Percentiles rank a stretch among this genome's conserved stretches.
These are phyloP conservation scores for Macrophomina tecta DNA, from an alignment of 2,329 filamentous ascomycete species.

Conservation along the genomic window DNA sequence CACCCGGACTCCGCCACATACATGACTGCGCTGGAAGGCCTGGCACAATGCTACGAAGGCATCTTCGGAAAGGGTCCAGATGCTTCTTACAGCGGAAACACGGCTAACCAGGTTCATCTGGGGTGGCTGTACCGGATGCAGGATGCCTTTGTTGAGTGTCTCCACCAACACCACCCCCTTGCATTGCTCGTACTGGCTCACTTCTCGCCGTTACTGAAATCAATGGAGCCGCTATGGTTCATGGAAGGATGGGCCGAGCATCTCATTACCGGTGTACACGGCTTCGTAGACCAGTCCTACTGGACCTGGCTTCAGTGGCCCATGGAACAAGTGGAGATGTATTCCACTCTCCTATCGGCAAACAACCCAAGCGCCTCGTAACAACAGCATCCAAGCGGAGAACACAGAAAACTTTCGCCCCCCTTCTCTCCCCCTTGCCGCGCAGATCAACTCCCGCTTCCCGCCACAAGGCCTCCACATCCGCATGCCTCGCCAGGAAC, in stretches of 20 bases:
- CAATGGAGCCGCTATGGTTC: slow-evolving; percentile 20
- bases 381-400: too few relatives aligned
- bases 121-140: slow-evolving; percentile 22
- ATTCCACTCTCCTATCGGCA: too few relatives aligned
- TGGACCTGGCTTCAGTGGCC: slow-evolving; percentile 28
- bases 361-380: too few relatives aligned
- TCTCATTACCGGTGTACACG: slow-evolving; percentile 21
- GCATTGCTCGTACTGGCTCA: slow-evolving; percentile 14
- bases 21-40: background rate
- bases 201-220: slow-evolving; percentile 9
- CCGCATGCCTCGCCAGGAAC: too few relatives aligned
- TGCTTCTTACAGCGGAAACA: background rate
- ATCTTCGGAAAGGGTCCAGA: background rate
- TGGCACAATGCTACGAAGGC: slow-evolving; percentile 10
- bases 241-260: slow-evolving; percentile 28
- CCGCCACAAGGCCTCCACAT: too few relatives aligned
- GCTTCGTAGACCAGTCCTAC: slow-evolving; percentile 6
- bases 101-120: slow-evolving; percentile 9
- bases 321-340: slow-evolving; percentile 20
- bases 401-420: too few relatives aligned
- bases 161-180: slow-evolving; percentile 11
- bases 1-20: background rate
- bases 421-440: too few relatives aligned
- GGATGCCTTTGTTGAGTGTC: background rate
- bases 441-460: too few relatives aligned